Evolutionary conservation across 2,329 filamentous ascomycete genomes (phyloP).

Genomic region (Ceratocystiopsis minuta): DNA sequence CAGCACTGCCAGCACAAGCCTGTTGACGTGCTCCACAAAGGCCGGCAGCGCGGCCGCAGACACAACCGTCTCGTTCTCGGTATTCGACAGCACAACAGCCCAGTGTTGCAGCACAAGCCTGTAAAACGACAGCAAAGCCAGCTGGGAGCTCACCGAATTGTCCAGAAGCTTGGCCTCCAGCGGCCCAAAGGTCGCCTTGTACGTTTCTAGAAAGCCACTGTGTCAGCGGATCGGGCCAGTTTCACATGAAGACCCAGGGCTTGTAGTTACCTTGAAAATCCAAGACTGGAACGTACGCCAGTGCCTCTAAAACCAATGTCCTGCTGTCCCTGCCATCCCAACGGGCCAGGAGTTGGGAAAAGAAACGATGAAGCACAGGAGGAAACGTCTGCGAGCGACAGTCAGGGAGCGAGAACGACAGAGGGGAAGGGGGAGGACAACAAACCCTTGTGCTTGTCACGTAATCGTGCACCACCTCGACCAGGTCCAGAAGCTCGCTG

Average conservation of each 20-base stretch:
- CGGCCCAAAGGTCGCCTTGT: conserved; percentile 26
- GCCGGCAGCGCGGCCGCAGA: conserved; percentile 17
- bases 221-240: conserved; percentile 6
- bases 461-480: conserved; percentile 38
- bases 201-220: conserved; percentile 26
- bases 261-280: conserved; percentile 32
- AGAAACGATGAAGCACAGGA: conserved; percentile 15
- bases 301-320: conserved; percentile 36
- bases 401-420: background rate
- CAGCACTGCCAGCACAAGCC: conserved; percentile 39
- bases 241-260: too few species aligned
- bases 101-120: conserved; percentile 45
- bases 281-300: conserved; percentile 35
- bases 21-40: conserved; percentile 31
- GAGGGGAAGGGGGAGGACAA: background rate
- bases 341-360: conserved; percentile 31
- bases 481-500: conserved; percentile 31
- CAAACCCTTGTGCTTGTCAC: conserved; percentile 36
- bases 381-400: conserved; percentile 6
- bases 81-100: conserved; percentile 26
- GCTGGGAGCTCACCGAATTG: conserved; percentile 32
- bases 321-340: conserved; percentile 45
- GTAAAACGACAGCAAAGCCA: conserved; percentile 48
- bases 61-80: conserved; percentile 9
- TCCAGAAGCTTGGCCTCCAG: conserved; percentile 34